A percentile compares a stretch with the other conserved stretches of the same genome.
Evolutionary conservation across 2,329 filamentous ascomycete species (phyloP).

Genomic region (Penicillium sp.): DNA sequence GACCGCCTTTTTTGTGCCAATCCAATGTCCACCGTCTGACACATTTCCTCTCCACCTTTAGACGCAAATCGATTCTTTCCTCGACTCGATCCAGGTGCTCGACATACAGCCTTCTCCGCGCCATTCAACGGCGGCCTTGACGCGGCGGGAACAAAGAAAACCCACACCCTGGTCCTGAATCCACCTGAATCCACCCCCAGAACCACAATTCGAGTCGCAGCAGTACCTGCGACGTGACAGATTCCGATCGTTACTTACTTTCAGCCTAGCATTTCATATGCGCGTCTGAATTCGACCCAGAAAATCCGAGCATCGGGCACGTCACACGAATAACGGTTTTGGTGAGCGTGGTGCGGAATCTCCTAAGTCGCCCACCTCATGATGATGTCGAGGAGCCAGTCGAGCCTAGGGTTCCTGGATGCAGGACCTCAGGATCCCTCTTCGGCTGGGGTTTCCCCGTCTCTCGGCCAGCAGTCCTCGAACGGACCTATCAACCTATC

Average conservation of each 20-base stretch:
- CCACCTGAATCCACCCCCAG: slow-evolving; percentile 1
- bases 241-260: slow-evolving; percentile 7
- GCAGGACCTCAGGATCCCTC: slow-evolving; percentile 29
- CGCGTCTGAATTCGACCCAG: not conserved
- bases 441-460: slow-evolving; percentile 27
- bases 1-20: slow-evolving; percentile 23
- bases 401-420: slow-evolving; percentile 35
- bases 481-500: slow-evolving; percentile 57
- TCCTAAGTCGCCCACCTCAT: slow-evolving; percentile 7
- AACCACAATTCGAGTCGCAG: slow-evolving; percentile 8
- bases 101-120: not conserved
- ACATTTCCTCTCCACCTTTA: slow-evolving; percentile 7
- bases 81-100: not conserved
- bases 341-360: slow-evolving; percentile 5
- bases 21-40: slow-evolving; percentile 16
- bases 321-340: not conserved
- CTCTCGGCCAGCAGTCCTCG: slow-evolving; percentile 25
- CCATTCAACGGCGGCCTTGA: slow-evolving; percentile 4
- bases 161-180: slow-evolving; percentile 1
- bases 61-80: not conserved
- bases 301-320: not conserved
- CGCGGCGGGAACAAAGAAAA: slow-evolving; percentile 7
- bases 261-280: not conserved
- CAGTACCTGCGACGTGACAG: slow-evolving; percentile 6
- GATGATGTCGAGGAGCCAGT: slow-evolving; percentile 40